Percentiles rank a stretch among this genome's conserved stretches.
phyloP scores from a whole-genome alignment of 495 filamentous ascomycete genomes.

The Eremomyces bilateralis region DNA sequence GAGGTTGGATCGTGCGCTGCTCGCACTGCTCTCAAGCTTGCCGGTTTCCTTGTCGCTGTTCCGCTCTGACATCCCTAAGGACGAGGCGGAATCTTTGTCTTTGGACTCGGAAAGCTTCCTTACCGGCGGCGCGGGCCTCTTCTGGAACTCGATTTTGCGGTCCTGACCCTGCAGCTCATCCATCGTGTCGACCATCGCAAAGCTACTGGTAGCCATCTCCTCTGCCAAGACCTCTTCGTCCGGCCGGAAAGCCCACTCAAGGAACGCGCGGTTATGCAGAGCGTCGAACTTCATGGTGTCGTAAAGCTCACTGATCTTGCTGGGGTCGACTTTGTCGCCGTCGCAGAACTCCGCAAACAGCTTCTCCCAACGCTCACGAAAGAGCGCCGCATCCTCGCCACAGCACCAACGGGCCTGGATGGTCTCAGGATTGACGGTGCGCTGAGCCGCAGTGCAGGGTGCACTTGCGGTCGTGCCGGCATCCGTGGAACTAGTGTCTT shows the following conservation, averaged over 20 bases:
- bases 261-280: conserved; percentile 81
- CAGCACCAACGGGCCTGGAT: conserved; percentile 93
- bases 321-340: conserved; percentile 90
- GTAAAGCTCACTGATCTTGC: conserved; percentile 92
- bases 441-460: conserved; percentile 12
- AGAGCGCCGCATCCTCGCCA: conserved; percentile 82
- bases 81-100: background rate
- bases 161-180: conserved; percentile 1
- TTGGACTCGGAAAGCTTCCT: background rate
- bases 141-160: background rate
- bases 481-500: too few relatives aligned
- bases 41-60: background rate
- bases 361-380: conserved; percentile 96
- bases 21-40: background rate
- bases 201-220: background rate
- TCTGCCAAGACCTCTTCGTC: conserved; percentile 29
- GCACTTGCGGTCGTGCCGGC: background rate
- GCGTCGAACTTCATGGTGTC: conserved; percentile 99
- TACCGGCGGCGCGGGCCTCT: background rate
- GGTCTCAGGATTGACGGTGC: background rate
- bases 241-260: conserved; percentile 97
- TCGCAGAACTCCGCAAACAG: conserved; percentile 92
- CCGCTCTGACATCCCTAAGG: background rate
- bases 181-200: conserved; percentile 3
- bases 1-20: conserved; percentile 9